A percentile compares a stretch with the other conserved stretches of the same genome.
These are phyloP conservation scores for Tolypocladium endophyticum DNA, from an alignment of 2,329 filamentous ascomycete genomes.

Conservation along the genomic window DNA sequence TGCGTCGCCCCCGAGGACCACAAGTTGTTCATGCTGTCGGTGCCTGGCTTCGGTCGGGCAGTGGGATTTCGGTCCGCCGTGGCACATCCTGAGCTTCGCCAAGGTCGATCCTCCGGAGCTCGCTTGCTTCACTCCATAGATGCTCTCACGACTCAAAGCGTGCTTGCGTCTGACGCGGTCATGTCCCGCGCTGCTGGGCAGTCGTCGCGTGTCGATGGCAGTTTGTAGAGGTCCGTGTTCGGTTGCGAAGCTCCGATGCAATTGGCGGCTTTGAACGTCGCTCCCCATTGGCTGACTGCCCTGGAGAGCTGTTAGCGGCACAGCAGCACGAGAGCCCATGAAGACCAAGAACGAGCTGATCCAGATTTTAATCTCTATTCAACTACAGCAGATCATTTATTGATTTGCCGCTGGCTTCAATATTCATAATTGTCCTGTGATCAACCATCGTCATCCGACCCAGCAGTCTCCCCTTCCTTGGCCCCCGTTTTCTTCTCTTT, in stretches of 20 bases:
- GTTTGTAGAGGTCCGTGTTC: background rate
- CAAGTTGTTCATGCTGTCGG: conserved; percentile 32
- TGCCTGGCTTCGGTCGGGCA: conserved; percentile 1
- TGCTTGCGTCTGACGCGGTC: background rate
- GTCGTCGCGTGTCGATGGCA: conserved; percentile 1
- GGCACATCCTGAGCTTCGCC: conserved; percentile 7
- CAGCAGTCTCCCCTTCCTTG: conserved; percentile 10
- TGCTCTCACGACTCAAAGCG: background rate
- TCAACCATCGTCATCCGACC: conserved; percentile 5
- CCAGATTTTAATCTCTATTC: background rate
- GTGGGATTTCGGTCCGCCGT: conserved; percentile 1
- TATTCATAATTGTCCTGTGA: background rate
- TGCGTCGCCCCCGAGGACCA: conserved; percentile 28
- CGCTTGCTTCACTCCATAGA: background rate
- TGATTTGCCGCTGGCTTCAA: background rate
- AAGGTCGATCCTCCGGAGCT: background rate
- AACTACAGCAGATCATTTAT: background rate
- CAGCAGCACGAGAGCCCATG: background rate
- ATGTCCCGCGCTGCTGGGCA: background rate
- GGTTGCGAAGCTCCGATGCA: background rate
- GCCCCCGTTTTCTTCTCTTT: conserved; percentile 36
- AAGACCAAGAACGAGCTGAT: background rate
- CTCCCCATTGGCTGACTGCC: background rate
- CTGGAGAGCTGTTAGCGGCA: background rate
- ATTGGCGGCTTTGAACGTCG: background rate